Base-by-base conservation (phyloP, 2,329 filamentous ascomycete species). In the Moelleriella libera region DNA sequence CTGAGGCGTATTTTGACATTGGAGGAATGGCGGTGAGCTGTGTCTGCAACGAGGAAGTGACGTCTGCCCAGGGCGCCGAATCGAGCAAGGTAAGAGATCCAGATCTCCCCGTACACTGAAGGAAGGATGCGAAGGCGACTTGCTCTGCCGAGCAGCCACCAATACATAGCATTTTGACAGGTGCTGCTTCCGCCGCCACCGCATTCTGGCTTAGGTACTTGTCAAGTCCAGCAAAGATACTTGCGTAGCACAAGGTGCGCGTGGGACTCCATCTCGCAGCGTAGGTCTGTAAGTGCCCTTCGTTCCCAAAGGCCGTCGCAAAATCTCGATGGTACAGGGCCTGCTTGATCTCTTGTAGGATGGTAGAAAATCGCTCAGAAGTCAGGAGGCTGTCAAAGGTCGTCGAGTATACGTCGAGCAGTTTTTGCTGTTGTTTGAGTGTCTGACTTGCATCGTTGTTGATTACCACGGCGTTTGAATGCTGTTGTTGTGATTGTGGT, bases 271-370 rank as follows among this genome's bases (percentile, higher is more conserved):
- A 98, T 56, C 92, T 71, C 47, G 87, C 78, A 7, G 88, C 87
- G 68, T 98, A 98, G 8, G 84, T 85, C 51, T 84, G 78, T 14
- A 96, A 73, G 55, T 83, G 76, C 43, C 83, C 78, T 48, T 78
- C 72, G 43, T 72, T 72, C 1, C 80, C 80, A 66, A 97, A 98
- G 0, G 90, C 90, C 12, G 71, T 68, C 10, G 73, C 72, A 64
- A 97, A 97, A 61, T 97, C 86, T 32, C 92, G 79, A 49, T 85
- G 81, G 62, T 83, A 97, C 7, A 98, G 72, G 53, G 90, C 86
- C 6, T 80, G 74, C 64, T 97, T 98, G 52, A 97, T 78, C 46
- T 82, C 78, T 59, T 95, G 90, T 21, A 97, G 72, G 4, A 80
- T 63, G 1, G 70, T 58, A 31, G 72, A 63, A 45, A 81, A 70